Conservation (phyloP, 768 basidiomycete genomes). For the Nidularia sp. region DNA sequence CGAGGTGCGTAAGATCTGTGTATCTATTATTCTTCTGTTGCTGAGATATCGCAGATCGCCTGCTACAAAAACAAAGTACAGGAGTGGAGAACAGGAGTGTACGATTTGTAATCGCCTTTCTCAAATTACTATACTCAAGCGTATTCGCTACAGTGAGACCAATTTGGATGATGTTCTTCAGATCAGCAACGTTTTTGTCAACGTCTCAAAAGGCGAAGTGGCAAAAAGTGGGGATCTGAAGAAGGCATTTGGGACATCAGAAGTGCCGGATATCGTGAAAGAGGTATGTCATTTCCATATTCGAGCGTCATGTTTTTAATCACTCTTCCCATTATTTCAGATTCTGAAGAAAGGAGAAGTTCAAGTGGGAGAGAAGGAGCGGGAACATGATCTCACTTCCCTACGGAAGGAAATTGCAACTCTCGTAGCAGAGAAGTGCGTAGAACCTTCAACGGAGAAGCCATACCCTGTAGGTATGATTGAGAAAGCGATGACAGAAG, state of each 20-base stretch:
- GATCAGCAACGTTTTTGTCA: slow-evolving; percentile 92
- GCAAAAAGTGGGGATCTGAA: slow-evolving; percentile 87
- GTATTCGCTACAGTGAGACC: slow-evolving; percentile 59
- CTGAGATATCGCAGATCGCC: slow-evolving; percentile 58
- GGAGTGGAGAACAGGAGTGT: slow-evolving; percentile 93
- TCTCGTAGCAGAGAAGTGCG: slow-evolving; percentile 91
- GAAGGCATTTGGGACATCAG: slow-evolving; percentile 84
- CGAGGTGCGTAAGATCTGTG: slow-evolving; percentile 53
- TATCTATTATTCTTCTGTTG: background rate
- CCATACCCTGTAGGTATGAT: slow-evolving; percentile 95
- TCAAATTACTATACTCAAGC: slow-evolving; percentile 1
- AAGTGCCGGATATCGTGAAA: slow-evolving; percentile 68
- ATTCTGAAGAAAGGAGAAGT: slow-evolving; percentile 95
- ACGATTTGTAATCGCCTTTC: slow-evolving; percentile 20
- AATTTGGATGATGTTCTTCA: slow-evolving; percentile 94
- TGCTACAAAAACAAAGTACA: slow-evolving; percentile 99
- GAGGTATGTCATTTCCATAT: slow-evolving; percentile 55
- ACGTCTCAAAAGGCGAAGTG: slow-evolving; percentile 94
- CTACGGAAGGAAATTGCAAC: slow-evolving; percentile 89
- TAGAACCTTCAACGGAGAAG: slow-evolving; percentile 84
- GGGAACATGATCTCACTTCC: slow-evolving; percentile 83
- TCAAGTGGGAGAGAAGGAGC: slow-evolving; percentile 96
- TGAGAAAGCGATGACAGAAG: slow-evolving; percentile 96
- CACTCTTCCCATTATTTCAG: too few relatives aligned
- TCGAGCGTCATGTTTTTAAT: too few relatives aligned